Evolutionary conservation across 2,329 filamentous ascomycete genomes (phyloP).

Genomic region (Clarireedia homoeocarpa): DNA sequence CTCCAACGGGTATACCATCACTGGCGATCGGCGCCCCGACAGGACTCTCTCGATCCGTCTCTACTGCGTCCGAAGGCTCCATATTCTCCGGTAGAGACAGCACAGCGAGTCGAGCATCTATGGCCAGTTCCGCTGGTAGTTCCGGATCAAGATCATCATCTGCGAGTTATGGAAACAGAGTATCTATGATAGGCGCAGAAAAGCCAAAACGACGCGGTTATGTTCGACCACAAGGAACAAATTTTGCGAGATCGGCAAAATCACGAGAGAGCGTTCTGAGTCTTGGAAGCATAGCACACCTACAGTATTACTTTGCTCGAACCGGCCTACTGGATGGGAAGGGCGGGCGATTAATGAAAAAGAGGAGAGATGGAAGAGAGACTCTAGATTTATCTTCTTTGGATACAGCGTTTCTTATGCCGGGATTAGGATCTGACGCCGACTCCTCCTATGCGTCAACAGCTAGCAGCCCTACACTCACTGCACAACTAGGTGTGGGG

Average conservation of each 20-base stretch:
- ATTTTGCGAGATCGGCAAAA: conserved; percentile 84
- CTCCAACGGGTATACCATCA: conserved; percentile 54
- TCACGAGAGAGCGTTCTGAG: conserved; percentile 94
- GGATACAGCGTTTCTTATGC: conserved; percentile 36
- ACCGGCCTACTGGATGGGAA: conserved; percentile 92
- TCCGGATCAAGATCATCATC: conserved; percentile 55
- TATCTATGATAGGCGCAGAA: conserved; percentile 36
- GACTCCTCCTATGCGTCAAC: conserved; percentile 55
- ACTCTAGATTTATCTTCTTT: conserved; percentile 51
- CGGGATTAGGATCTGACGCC: conserved; percentile 40
- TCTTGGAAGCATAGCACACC: conserved; percentile 88
- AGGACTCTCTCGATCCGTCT: conserved; percentile 56
- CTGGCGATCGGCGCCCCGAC: conserved; percentile 52
- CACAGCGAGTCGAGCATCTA: conserved; percentile 44
- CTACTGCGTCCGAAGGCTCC: conserved; percentile 43
- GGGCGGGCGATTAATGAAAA: conserved; percentile 74
- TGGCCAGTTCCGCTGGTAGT: conserved; percentile 42
- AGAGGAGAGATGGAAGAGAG: conserved; percentile 43
- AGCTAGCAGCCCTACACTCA: conserved; percentile 50
- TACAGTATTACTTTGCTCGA: conserved; percentile 97
- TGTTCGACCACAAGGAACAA: conserved; percentile 30
- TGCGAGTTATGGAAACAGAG: conserved; percentile 41
- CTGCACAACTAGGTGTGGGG: conserved; percentile 27
- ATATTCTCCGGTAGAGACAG: conserved; percentile 36
- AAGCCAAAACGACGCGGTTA: conserved; percentile 33